A percentile compares a stretch with the other conserved stretches of the same genome.
Evolutionary conservation across 495 filamentous ascomycete species (phyloP).

Genomic region (Cercophora scortea): DNA sequence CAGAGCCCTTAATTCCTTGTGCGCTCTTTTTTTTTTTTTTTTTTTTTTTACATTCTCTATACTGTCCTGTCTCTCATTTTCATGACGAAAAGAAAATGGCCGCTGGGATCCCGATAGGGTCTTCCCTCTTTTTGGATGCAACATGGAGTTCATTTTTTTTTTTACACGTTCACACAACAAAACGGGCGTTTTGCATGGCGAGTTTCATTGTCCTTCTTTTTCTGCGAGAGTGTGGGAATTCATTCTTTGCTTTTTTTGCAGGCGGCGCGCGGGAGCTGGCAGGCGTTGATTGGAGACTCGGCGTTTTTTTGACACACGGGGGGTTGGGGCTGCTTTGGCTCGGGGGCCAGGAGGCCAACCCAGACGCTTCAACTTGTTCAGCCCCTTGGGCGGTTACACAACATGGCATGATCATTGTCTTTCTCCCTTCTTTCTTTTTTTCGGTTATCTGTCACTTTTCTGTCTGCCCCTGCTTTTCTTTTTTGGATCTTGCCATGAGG

Average conservation of each 20-base stretch:
- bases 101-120: too few species aligned
- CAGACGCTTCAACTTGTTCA: too few species aligned
- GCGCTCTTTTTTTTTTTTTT: neutral
- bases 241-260: too few species aligned
- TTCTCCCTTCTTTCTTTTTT: neutral
- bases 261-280: too few species aligned
- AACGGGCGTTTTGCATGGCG: neutral
- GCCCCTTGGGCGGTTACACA: too few species aligned
- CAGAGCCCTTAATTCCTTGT: neutral
- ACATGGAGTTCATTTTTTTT: neutral
- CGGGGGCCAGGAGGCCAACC: too few species aligned
- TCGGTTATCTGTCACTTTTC: constrained; percentile 3
- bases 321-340: too few species aligned
- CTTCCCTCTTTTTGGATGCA: too few species aligned
- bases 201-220: neutral
- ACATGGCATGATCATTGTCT: too few species aligned
- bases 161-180: neutral
- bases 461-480: neutral
- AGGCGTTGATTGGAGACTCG: too few species aligned
- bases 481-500: neutral
- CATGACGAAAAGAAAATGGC: neutral
- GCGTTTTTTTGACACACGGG: too few species aligned
- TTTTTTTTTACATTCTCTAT: neutral
- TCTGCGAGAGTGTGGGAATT: neutral
- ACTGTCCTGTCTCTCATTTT: neutral